A percentile compares a stretch with the other conserved stretches of the same genome.
Conservation (phyloP, 805 yeast genomes). For the Spathaspora hagerdaliae region DNA sequence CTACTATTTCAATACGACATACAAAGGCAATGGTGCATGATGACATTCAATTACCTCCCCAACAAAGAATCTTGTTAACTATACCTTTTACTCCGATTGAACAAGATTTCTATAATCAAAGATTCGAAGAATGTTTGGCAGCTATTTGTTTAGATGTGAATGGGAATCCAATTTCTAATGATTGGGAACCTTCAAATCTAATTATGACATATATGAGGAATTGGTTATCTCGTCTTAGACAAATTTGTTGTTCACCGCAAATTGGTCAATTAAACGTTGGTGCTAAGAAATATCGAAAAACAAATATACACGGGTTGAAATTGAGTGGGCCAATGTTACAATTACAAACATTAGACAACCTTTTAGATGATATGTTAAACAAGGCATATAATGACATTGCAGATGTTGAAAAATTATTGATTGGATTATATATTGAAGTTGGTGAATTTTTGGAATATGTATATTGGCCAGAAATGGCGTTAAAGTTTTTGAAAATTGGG, state of each 20-base stretch:
- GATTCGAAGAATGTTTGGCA: slow-evolving; percentile 55
- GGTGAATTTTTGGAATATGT: slow-evolving; percentile 68
- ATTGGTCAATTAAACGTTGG: slow-evolving; percentile 29
- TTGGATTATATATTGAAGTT: slow-evolving; percentile 46
- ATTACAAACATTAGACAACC: slow-evolving; percentile 54
- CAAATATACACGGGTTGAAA: slow-evolving; percentile 6
- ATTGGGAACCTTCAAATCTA: slow-evolving; percentile 44
- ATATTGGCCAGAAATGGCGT: slow-evolving; percentile 49
- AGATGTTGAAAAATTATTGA: slow-evolving; percentile 45
- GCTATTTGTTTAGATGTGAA: slow-evolving; percentile 52
- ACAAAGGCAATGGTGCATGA: slow-evolving; percentile 77
- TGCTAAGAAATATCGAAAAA: slow-evolving; percentile 18
- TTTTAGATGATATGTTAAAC: slow-evolving; percentile 60
- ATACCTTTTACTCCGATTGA: slow-evolving; percentile 81
- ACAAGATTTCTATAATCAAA: slow-evolving; percentile 71
- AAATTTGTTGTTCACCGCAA: slow-evolving; percentile 80
- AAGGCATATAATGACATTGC: slow-evolving; percentile 48
- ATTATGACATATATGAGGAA: slow-evolving; percentile 48
- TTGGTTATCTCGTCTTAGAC: slow-evolving; percentile 70
- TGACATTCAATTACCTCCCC: slow-evolving; percentile 78
- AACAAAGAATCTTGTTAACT: slow-evolving; percentile 62
- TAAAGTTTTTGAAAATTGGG: slow-evolving; percentile 41
- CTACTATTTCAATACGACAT: slow-evolving; percentile 63
- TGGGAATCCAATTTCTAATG: slow-evolving; percentile 46
- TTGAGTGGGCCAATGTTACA: slow-evolving; percentile 15